Percentiles rank a stretch among this genome's conserved stretches.
Evolutionary conservation across 202 grass and related monocot species (phyloP).

Genomic region (Hordeum pubiflorum): DNA sequence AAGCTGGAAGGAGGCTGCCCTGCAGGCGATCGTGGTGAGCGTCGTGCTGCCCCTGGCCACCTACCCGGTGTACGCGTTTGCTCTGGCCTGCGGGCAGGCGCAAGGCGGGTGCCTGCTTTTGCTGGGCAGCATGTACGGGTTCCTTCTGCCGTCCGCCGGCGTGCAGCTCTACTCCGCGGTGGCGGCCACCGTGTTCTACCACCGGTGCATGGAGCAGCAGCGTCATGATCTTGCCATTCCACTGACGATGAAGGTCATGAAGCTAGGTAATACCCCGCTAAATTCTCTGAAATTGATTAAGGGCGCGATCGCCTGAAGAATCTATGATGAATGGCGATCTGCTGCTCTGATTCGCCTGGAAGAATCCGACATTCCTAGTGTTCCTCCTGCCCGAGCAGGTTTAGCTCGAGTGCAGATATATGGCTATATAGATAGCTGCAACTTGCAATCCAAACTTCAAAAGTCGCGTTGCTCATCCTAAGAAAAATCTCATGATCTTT

Average conservation of each 20-base stretch:
- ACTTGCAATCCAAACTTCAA: no score
- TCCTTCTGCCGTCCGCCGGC: not conserved
- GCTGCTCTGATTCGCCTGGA: no score
- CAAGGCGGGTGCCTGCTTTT: not conserved
- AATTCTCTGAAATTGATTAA: not conserved
- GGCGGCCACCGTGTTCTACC: not conserved
- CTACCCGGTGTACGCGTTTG: not conserved
- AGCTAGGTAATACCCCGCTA: not conserved
- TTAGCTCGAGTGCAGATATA: no score
- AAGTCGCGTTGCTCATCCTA: no score
- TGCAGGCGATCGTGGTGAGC: not conserved
- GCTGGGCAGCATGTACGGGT: not conserved
- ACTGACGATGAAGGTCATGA: not conserved
- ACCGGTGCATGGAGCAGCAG: not conserved
- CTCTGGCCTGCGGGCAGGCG: not conserved
- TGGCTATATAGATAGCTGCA: no score
- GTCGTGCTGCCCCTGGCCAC: not conserved
- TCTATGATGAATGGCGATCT: no score
- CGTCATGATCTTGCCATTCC: not conserved
- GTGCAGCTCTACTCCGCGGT: slow-evolving; percentile 12
- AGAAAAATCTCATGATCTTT: no score
- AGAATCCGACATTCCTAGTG: no score
- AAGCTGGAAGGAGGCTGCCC: not conserved
- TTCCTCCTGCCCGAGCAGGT: no score
- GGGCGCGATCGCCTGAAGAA: not conserved